Evolutionary conservation across 1,139 yeast species (phyloP), one percentile per base, ranked within the genome.

Genomic region (Zygoascus hellenicus): DNA sequence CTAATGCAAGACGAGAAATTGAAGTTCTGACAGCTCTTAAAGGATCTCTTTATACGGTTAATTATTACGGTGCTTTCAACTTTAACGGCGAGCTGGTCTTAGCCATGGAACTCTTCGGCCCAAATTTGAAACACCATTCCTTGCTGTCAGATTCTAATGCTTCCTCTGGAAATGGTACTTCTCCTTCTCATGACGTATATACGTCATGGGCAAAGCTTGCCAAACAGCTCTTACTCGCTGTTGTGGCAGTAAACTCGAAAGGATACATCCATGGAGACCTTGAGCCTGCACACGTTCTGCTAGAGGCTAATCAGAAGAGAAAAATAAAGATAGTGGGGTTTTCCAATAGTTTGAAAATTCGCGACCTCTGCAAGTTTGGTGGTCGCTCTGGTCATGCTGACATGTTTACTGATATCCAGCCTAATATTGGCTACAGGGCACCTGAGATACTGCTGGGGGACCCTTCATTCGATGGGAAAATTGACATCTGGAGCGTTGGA

Each of bases 401-500:
- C 11, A 41, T 41, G 43, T 41, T 41, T 26, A 37, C 26, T 15
- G 33, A 41, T 17, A 37, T 41, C n/a, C 43, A 41, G 38, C 43
- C 43, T 14, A 31, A 41, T 17, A 41, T 41, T 9, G 31, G 38
- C 22, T 41, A 41, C 15, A 37, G 43, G 2, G 64, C 64, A 1
- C 64, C 64, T 1, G 64, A 60, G 42, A 58, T 60, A 2, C 40
- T 58, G 19, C 49, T 58, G 5, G 63, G 63, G 13, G 64, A 60
- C 36, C 44, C 52, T 4, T 48, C 51, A 1, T 57, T 85, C 58
- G 97, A 96, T 14, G 77, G 89, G 54, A 89, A 87, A 64, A 97
- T 88, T 19, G 98, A 92, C 66, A 84, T 90, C 41, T 92, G 98
- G 98, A 88, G 97, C 1, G 80, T 95, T 58, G 98, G 98, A 47